Conservation (phyloP, 2,329 filamentous ascomycete genomes). For the Claviceps pusilla region DNA sequence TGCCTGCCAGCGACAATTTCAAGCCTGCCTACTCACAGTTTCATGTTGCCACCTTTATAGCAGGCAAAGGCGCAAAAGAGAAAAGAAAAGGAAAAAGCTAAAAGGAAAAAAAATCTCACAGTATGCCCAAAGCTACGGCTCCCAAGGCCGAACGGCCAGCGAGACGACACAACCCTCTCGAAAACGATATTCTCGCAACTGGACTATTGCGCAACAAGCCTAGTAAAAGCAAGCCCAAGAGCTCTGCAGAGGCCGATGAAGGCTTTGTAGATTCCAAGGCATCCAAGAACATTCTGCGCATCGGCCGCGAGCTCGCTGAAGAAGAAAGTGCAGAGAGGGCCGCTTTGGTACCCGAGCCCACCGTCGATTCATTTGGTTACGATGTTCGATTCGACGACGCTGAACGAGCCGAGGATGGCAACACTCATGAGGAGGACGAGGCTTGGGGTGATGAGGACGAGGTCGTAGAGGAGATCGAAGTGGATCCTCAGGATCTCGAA, state of each 20-base stretch:
- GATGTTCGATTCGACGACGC: constrained; percentile 56
- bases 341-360: constrained; percentile 22
- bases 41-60: background rate
- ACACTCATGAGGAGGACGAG: constrained; percentile 36
- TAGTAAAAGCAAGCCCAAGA: constrained; percentile 54
- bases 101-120: constrained; percentile 7
- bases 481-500: constrained; percentile 78
- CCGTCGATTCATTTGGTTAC: constrained; percentile 54
- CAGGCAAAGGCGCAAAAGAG: background rate
- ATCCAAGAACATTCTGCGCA: constrained; percentile 74
- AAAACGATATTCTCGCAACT: constrained; percentile 67
- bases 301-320: constrained; percentile 76
- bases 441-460: constrained; percentile 72
- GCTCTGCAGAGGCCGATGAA: constrained; percentile 45
- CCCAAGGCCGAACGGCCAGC: constrained; percentile 40
- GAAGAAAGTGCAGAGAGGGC: constrained; percentile 44
- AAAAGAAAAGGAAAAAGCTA: too few species aligned
- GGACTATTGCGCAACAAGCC: constrained; percentile 58
- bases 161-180: constrained; percentile 76
- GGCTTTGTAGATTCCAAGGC: constrained; percentile 76
- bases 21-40: background rate
- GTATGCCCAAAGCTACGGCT: constrained; percentile 67
- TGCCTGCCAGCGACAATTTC: background rate
- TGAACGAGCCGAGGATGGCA: constrained; percentile 28
- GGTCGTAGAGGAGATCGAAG: constrained; percentile 55